Conservation (phyloP, 1,139 yeast species). For the Taiozyma sp. region DNA sequence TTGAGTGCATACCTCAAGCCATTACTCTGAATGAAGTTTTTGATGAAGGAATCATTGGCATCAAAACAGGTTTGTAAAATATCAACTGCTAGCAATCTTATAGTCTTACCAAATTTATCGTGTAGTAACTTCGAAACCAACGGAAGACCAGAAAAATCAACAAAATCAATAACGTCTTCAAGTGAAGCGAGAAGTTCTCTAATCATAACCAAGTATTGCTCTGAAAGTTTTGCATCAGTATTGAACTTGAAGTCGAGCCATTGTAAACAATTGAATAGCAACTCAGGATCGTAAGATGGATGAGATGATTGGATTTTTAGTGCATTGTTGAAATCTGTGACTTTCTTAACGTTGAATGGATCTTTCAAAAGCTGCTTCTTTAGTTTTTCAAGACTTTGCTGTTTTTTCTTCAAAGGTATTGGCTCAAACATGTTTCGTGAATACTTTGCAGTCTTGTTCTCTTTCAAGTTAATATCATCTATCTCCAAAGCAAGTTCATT, state of each 20-base stretch:
- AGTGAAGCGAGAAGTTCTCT: neutral
- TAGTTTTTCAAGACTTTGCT: neutral
- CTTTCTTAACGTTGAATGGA: conserved; percentile 3
- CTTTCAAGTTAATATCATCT: conserved; percentile 9
- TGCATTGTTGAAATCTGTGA: neutral
- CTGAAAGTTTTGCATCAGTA: neutral
- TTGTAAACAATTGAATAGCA: neutral
- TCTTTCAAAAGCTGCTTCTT: neutral
- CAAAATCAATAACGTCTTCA: conserved; percentile 27
- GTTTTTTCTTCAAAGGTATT: neutral
- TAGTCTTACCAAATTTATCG: conserved; percentile 30
- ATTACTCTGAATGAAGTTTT: conserved; percentile 51
- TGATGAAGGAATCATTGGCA: conserved; percentile 36
- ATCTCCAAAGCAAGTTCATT: conserved; percentile 11
- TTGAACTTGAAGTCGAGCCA: conserved; percentile 1
- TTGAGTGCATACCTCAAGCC: conserved; percentile 46
- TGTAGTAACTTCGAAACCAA: conserved; percentile 39
- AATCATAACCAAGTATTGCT: neutral
- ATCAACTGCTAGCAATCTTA: conserved; percentile 40
- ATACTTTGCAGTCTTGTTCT: neutral
- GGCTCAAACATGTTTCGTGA: conserved; percentile 13
- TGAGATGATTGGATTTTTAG: neutral
- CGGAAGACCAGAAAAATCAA: conserved; percentile 52
- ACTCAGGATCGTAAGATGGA: neutral
- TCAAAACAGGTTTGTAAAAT: conserved; percentile 36